Conservation (phyloP, 345 rosid genomes). For the Clarkia xantiana region DNA sequence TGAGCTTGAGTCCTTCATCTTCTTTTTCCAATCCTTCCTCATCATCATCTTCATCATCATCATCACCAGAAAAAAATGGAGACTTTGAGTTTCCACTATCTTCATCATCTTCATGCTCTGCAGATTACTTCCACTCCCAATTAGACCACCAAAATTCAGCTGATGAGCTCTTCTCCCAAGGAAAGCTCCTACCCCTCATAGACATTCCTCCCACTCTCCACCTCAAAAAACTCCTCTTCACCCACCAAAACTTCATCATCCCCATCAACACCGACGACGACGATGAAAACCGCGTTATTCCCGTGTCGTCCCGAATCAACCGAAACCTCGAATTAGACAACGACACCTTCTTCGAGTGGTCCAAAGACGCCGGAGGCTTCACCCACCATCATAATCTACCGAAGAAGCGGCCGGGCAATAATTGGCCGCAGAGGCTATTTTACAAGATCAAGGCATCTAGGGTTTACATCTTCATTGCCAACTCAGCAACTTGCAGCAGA, state of each 20-base stretch:
- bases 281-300: conserved; percentile 11
- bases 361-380: conserved; percentile 35
- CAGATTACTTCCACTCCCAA: conserved; percentile 7
- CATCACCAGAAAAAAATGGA: conserved; percentile 48
- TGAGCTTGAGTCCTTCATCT: conserved; percentile 17
- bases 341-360: conserved; percentile 47
- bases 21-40: conserved; percentile 33
- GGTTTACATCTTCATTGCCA: conserved; percentile 41
- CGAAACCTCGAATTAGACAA: conserved; percentile 36
- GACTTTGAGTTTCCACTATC: conserved; percentile 87
- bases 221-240: conserved; percentile 33
- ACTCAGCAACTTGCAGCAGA: too few species aligned
- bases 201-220: conserved; percentile 69
- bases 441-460: conserved; percentile 54
- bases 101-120: conserved; percentile 17
- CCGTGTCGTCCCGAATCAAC: conserved; percentile 26
- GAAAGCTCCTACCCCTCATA: conserved; percentile 81
- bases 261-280: conserved; percentile 9
- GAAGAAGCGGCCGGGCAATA: conserved; percentile 44
- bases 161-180: conserved; percentile 89
- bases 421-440: conserved; percentile 30
- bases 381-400: conserved; percentile 24
- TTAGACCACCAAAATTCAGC: conserved; percentile 39
- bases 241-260: not conserved
- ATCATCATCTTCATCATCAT: conserved; percentile 14